These are phyloP conservation scores for Globisporangium lucens DNA, from an alignment of 352 stramenopile species.

Conservation along the genomic window DNA sequence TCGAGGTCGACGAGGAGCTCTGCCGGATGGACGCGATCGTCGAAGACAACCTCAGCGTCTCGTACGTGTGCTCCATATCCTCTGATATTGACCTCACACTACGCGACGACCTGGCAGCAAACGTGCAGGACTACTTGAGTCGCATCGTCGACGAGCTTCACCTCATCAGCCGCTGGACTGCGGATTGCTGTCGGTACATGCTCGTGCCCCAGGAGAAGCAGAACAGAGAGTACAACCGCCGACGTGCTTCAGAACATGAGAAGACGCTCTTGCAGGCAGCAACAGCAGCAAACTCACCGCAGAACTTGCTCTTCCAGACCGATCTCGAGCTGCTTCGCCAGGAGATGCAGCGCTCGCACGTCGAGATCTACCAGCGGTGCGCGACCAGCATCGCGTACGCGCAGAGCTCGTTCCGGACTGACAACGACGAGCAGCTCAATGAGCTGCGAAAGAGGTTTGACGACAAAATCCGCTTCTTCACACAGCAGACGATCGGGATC, in stretches of 20 bases:
- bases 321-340: slow-evolving; percentile 36
- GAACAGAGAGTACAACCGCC: background rate
- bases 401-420: slow-evolving; percentile 23
- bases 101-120: slow-evolving; percentile 28
- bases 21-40: background rate
- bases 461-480: slow-evolving; percentile 30
- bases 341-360: slow-evolving; percentile 23
- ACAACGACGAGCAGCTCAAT: slow-evolving; percentile 26
- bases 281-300: background rate
- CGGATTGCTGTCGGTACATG: slow-evolving; percentile 17
- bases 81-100: slow-evolving; percentile 35
- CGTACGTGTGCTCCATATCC: slow-evolving; percentile 34
- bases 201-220: slow-evolving; percentile 12
- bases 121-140: slow-evolving; percentile 42
- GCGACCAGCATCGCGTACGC: slow-evolving; percentile 29
- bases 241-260: background rate
- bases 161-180: slow-evolving; percentile 42
- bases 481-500: slow-evolving; percentile 24
- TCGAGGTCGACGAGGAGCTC: background rate
- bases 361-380: slow-evolving; percentile 31
- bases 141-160: slow-evolving; percentile 56
- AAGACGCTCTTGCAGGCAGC: background rate
- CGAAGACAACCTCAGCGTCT: slow-evolving; percentile 9
- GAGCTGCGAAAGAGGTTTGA: slow-evolving; percentile 29
- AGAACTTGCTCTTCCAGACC: slow-evolving; percentile 25